These are phyloP conservation scores for Lepidopterella palustris DNA, from an alignment of 495 filamentous ascomycete species.

Conservation along the genomic window DNA sequence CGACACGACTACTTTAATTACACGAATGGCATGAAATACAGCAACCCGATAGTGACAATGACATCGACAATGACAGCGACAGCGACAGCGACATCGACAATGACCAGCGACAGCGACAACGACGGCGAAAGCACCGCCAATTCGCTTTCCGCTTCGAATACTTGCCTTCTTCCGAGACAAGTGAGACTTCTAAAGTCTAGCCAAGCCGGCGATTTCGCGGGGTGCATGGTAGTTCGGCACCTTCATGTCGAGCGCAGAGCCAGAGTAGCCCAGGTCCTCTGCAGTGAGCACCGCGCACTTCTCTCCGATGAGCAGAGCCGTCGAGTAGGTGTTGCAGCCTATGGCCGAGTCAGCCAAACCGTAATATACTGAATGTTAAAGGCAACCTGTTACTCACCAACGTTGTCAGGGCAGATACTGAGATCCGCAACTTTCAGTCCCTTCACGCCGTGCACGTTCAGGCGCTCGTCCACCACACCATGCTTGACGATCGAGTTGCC, in stretches of 20 bases:
- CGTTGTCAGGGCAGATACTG: conserved; percentile 75
- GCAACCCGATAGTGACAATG: no score
- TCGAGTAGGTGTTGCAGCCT: conserved; percentile 71
- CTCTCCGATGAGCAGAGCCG: conserved; percentile 76
- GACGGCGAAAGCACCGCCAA: no score
- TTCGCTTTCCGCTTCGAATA: no score
- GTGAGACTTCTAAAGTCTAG: conserved; percentile 37
- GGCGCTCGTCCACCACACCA: conserved; percentile 70
- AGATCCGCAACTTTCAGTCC: conserved; percentile 77
- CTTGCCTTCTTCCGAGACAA: no score
- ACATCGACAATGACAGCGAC: no score
- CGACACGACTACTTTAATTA: no score
- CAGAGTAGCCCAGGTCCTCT: conserved; percentile 71
- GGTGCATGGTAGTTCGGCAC: conserved; percentile 50
- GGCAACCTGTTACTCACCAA: conserved; percentile 28
- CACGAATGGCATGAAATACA: no score
- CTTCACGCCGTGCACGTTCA: conserved; percentile 76
- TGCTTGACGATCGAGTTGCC: conserved; percentile 76
- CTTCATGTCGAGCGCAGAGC: conserved; percentile 68
- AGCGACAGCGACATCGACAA: no score
- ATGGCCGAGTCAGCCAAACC: background rate
- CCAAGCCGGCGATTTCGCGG: conserved; percentile 38
- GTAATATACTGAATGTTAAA: background rate
- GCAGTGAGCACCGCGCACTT: conserved; percentile 67
- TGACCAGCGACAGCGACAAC: no score